Base-by-base conservation (phyloP, 176 grass and related monocot species). In the Miscanthus lutarioriparius region DNA sequence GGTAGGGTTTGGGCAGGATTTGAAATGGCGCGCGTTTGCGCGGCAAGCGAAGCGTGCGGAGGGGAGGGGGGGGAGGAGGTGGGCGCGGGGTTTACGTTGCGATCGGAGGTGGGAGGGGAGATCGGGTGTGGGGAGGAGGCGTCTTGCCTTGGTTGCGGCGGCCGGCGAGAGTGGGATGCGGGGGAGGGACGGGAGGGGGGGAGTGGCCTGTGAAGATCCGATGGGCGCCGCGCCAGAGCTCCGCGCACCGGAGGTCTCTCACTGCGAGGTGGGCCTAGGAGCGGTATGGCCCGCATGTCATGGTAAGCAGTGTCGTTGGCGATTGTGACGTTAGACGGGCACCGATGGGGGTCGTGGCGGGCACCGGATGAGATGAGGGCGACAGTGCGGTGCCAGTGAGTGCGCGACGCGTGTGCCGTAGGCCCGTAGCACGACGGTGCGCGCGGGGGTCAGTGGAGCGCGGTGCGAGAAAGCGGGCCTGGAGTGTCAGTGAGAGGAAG, bases 141-240 rank as follows among this genome's bases (percentile, higher is more conserved):
- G 68, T 83, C 89, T 90, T 90, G 89, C 89, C 89, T 63, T 84
- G 68, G 75, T 80, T 90, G 89, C 89, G 89, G 89, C 84, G 39
- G 89, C 89, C 89, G 89, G 89, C 75, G 89, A 79, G 80, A 74
- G 65, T n/a, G 79, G 45, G 83, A 19, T 33, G 45, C 54, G 79
- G 74, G 41, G 10, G 59, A 78, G 30, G 28, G 14, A 63, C 70
- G 74, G 54, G 28, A 68, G 0, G 0, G 40, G 49, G 6, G 17
- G 22, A 30, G 39, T 35, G 77, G 10, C 5, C 77, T 70, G 71
- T 64, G 78, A 33, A 82, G 76, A 75, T 86, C 61, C 35, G 25
- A 41, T 59, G 69, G n/a, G 8, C 64, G 33, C 10, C 27, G 72
- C 5, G 65, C 40, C 15, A 17, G 35, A 45, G 63, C 63, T 47